Evolutionary conservation across 1,284 basidiomycete genomes (phyloP), one percentile per base, ranked within the genome.

Genomic region (Microbotryomycetes sp.): DNA sequence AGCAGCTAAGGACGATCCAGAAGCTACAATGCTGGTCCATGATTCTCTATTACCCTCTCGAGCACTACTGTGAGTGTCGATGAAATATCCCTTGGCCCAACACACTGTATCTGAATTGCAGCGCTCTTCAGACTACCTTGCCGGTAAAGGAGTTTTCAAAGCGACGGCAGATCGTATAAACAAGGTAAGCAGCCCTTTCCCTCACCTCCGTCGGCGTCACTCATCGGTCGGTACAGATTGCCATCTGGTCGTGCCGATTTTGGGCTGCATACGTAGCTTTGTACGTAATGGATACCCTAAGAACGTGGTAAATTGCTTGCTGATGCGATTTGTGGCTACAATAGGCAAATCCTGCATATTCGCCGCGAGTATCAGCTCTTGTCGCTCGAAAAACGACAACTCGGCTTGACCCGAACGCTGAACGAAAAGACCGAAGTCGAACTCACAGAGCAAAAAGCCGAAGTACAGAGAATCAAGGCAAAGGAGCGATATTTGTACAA

Each of bases 1-100:
- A 31, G 50, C 61, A 59, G 48, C 27, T 69, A 5, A 30, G 59
- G 35, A 27, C 54, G 9, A 86, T 91, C 52, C 87, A 91, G 71
- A 83, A 87, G 27, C 76, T 89, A 9, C 88, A 91, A 73, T 87
- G 85, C 21, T 88, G 87, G 85, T 83, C 85, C 1, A 89, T 91
- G 88, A 77, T 91, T 21, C 80, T 78, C 1, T 91, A 87, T 77
- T 91, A 87, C 71, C 88, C 87, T 1, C 79, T 91, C 55, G 88
- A 91, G 71, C 87, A 90, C 70, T 74, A 87, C 30, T 85, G 68
- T 68, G 30, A 47, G 70, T 54, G 13, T 2, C 35, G 18, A 41
- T n/a, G 6, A 16, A 23, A 26, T 41, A 3, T n/a, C 15, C 11
- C 6, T 41, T 15, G 30, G 47, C 54, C 35, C n/a, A n/a, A n/a